Evolutionary conservation across 371 early-diverging fungal species (phyloP).

Genomic region (Rhizopus arrhizus): DNA sequence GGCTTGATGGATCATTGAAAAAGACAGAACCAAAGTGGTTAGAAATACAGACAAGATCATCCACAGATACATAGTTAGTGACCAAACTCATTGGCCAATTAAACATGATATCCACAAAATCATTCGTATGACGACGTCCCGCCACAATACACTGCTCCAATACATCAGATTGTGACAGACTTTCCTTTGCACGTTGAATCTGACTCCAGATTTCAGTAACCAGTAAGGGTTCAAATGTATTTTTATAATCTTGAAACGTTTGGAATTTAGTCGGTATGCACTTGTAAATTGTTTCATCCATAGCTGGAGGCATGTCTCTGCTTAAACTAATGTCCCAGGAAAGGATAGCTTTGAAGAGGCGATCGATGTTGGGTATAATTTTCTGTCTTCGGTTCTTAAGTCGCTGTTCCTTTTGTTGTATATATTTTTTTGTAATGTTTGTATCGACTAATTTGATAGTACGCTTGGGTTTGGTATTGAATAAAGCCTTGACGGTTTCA

Average conservation of each 20-base stretch:
- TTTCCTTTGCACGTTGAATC: constrained; percentile 72
- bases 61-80: constrained; percentile 17
- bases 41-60: constrained; percentile 55
- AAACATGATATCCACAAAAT: constrained; percentile 74
- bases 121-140: constrained; percentile 68
- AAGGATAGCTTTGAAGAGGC: constrained; percentile 51
- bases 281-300: constrained; percentile 26
- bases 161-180: constrained; percentile 49
- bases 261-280: constrained; percentile 64
- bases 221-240: constrained; percentile 80
- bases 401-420: constrained; percentile 25
- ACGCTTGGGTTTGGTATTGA: constrained; percentile 34
- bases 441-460: constrained; percentile 40
- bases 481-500: constrained; percentile 38
- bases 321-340: constrained; percentile 54
- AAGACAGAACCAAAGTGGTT: constrained; percentile 52
- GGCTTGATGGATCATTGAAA: constrained; percentile 22
- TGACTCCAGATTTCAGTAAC: constrained; percentile 88
- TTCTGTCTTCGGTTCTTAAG: constrained; percentile 41
- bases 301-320: constrained; percentile 50
- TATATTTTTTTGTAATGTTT: constrained; percentile 18
- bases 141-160: constrained; percentile 49
- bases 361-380: constrained; percentile 51
- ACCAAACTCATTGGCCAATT: constrained; percentile 37
- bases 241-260: constrained; percentile 63